Evolutionary conservation across 768 basidiomycete genomes (phyloP), one percentile per base, ranked within the genome.

Genomic region (Lactarius psammicola): DNA sequence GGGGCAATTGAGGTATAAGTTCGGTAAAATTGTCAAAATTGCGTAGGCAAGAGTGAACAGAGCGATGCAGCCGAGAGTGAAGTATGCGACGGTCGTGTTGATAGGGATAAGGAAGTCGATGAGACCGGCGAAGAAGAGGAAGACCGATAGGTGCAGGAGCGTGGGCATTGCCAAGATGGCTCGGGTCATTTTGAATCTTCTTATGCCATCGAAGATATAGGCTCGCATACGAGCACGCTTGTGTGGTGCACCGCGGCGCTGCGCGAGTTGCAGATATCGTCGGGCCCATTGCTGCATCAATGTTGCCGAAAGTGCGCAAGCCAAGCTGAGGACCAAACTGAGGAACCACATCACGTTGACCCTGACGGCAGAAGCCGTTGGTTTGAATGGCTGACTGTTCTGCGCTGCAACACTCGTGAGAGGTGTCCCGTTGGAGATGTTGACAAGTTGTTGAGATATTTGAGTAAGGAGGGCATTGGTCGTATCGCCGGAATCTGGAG

Each of bases 81-180:
- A 56, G 54, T 60, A 56, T 2, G 67, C 67, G 23, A 68, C 44
- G 11, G 54, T 60, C 28, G 15, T 59, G 59, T 60, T 51, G 34
- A 65, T 44, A 13, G 44, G 42, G n/a, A 56, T 13, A 42, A 68
- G 64, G 36, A 68, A 68, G 34, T 68, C 64, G 36, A 65, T 15
- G 54, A 68, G 67, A 36, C 67, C 67, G 0, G 23, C 42, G 20
- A 60, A 36, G 44, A 60, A 68, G 33, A 68, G 49, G 63, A 60
- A 57, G 15, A 66, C 13, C 26, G 59, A 60, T 42, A 65, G 11
- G 13, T 66, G 64, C 8, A 68, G 31, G 23, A 59, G 42, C 0
- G 31, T 36, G 28, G 36, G 38, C 31, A 46, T 40, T 10, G 26
- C 17, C 18, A 51, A 23, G 36, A 56, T 18, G 18, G 30, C 8